These are phyloP conservation scores for Brasenia schreberi DNA, from an alignment of 164 flowering plant genomes.

Conservation along the genomic window DNA sequence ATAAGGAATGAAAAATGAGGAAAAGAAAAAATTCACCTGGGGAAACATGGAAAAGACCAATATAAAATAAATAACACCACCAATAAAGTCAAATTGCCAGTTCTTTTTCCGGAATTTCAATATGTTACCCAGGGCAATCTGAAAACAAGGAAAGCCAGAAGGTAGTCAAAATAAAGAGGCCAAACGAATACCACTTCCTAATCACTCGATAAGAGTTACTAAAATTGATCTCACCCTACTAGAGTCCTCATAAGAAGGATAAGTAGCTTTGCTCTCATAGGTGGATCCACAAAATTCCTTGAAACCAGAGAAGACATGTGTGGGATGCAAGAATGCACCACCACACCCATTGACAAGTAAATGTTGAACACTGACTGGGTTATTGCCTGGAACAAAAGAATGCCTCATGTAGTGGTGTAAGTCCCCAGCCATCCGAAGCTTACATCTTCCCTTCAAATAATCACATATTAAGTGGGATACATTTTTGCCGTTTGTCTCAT, in stretches of 20 bases:
- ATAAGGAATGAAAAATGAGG: not conserved
- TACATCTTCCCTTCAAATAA: conserved; percentile 84
- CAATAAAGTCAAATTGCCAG: conserved; percentile 99
- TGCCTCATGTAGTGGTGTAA: conserved; percentile 99
- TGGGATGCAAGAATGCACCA: conserved; percentile 99
- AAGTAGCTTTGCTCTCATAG: conserved; percentile 76
- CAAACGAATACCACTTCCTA: not conserved
- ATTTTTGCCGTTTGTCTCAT: conserved; percentile 71
- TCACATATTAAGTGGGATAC: conserved; percentile 64
- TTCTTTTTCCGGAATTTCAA: conserved; percentile 95
- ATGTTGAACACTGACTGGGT: conserved; percentile 72
- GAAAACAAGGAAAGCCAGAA: conserved; percentile 9
- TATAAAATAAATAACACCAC: conserved; percentile 63
- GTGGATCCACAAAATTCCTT: conserved; percentile 40
- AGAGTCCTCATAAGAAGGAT: conserved; percentile 97
- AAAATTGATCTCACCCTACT: conserved; percentile 36
- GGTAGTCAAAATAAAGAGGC: not conserved
- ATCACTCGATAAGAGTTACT: not conserved
- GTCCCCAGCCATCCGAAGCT: conserved; percentile 92
- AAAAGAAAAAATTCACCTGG: not conserved
- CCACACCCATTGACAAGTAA: conserved; percentile 98
- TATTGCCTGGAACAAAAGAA: conserved; percentile 53
- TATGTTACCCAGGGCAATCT: conserved; percentile 98
- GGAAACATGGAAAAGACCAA: conserved; percentile 2
- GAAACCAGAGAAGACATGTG: conserved; percentile 83